A percentile compares a stretch with the other conserved stretches of the same genome.
These are phyloP conservation scores for Jaenimonas drosophilae DNA, from an alignment of 208 protist species.

Conservation along the genomic window DNA sequence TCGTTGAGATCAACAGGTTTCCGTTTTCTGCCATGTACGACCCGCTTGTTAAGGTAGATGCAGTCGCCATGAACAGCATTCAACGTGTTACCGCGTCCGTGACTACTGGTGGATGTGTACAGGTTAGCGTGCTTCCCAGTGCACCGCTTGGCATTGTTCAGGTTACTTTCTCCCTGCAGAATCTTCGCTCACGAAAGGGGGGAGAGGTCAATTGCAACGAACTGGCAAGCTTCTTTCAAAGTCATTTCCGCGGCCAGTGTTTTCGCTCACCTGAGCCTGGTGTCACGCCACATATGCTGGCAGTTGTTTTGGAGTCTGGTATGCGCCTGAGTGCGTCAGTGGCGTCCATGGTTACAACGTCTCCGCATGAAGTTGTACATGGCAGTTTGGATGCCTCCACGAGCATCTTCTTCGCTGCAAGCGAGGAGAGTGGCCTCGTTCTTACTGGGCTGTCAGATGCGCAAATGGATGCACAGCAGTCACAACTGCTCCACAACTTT, in stretches of 20 bases:
- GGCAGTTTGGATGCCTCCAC: constrained; percentile 29
- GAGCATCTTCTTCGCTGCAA: constrained; percentile 26
- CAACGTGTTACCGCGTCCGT: too few relatives aligned
- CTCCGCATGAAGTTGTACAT: constrained; percentile 19
- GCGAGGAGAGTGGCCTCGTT: constrained; percentile 53
- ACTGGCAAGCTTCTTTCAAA: constrained; percentile 31
- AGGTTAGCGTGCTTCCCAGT: too few relatives aligned
- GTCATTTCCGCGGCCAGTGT: constrained; percentile 44
- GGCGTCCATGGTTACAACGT: too few relatives aligned
- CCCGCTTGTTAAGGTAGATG: constrained; percentile 22
- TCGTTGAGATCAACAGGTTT: constrained; percentile 49
- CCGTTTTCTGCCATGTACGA: constrained; percentile 32
- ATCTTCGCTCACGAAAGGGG: constrained; percentile 42
- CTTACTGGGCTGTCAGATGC: constrained; percentile 66
- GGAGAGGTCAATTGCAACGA: constrained; percentile 50
- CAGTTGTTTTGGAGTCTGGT: constrained; percentile 34
- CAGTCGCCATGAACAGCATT: constrained; percentile 72
- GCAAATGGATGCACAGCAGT: constrained; percentile 76
- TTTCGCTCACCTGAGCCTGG: constrained; percentile 49
- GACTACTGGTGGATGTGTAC: too few relatives aligned
- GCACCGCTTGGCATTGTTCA: too few relatives aligned
- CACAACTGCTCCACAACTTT: constrained; percentile 73
- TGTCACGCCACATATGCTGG: too few relatives aligned
- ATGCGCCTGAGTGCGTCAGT: constrained; percentile 47
- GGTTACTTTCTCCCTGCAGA: too few relatives aligned